Base-by-base conservation (phyloP, 352 stramenopile genomes). In the Pilasporangium apinafurcum region DNA sequence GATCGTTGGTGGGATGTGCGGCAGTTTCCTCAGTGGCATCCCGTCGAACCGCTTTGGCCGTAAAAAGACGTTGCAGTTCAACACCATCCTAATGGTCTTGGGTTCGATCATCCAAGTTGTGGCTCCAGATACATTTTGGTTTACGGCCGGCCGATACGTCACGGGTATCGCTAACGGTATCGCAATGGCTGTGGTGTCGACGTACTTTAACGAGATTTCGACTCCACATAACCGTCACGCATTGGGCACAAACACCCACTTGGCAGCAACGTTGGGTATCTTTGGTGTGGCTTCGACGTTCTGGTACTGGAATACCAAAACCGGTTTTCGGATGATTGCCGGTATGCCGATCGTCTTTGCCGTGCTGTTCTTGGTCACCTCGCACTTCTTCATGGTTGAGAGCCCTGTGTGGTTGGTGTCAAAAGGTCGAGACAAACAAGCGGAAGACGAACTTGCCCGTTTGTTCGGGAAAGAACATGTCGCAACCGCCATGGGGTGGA, bases 301-400 rank as follows among this genome's bases (percentile, higher is more conserved):
- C 53, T 86, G 77, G 46, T 81, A 76, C 53, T 51, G 62, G 30
- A 59, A 79, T 54, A 71, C 70, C 14, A 37, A 62, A 14, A 61
- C 53, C 22, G 71, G 67, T 22, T 87, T 71, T 71, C 68, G 75
- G 6, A 68, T 73, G 46, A 75, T 79, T 45, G 74, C 66, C 35
- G 74, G 30, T 6, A 74, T 87, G 22, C 68, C 69, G 17, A 65
- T 81, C 22, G 44, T 81, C 29, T 48, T 85, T 2, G 72, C 56
- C 1, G 60, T 12, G 0, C 38, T 73, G 16, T 79, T 83, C 41
- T 32, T 82, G n/a, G 4, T 62, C 4, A 21, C 73, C 10, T 55
- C 65, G 26, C 65, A 53, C 8, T 65, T 68, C 36, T 40, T 68
- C n/a, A 75, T 81, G 65, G 58, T 73, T 2, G 62, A 81, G 53